phyloP scores from a whole-genome alignment of 331 rosid species.

The Quercus tomentella region DNA sequence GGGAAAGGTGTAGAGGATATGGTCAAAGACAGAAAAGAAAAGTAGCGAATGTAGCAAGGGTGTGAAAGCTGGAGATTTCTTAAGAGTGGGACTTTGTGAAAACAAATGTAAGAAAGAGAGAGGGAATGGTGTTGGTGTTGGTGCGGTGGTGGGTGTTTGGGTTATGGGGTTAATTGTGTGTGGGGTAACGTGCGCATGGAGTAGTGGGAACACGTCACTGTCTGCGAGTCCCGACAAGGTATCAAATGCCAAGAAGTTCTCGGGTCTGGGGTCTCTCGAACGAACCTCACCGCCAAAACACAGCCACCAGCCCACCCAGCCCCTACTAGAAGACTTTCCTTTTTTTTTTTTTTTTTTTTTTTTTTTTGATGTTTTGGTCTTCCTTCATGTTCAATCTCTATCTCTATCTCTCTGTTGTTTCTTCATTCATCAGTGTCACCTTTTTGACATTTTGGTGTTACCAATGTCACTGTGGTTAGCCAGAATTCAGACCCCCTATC shows the following conservation, averaged over 20 bases:
- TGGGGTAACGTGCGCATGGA: constrained; percentile 42
- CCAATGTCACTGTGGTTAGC: neutral
- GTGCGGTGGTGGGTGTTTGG: neutral
- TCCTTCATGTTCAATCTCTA: too few relatives aligned
- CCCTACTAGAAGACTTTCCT: neutral
- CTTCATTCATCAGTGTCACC: neutral
- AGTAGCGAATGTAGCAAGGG: neutral
- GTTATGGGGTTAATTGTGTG: neutral
- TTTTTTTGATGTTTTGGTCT: neutral
- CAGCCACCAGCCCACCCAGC: constrained; percentile 1
- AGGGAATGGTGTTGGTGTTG: neutral
- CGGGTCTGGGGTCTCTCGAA: neutral
- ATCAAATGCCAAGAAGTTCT: constrained; percentile 18
- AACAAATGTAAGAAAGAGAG: neutral
- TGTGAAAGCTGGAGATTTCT: neutral
- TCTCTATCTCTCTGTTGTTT: neutral
- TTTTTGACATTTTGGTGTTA: neutral
- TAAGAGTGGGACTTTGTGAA: neutral
- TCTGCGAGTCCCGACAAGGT: constrained; percentile 39
- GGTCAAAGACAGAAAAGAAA: neutral
- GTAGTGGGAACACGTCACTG: constrained; percentile 42
- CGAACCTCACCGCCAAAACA: constrained; percentile 25
- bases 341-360: neutral
- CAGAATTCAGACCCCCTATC: too few relatives aligned
- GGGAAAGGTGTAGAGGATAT: neutral